A percentile compares a stretch with the other conserved stretches of the same genome.
phyloP scores from a whole-genome alignment of 169 alveolate genomes.

The Cyclospora cayetanensis region DNA sequence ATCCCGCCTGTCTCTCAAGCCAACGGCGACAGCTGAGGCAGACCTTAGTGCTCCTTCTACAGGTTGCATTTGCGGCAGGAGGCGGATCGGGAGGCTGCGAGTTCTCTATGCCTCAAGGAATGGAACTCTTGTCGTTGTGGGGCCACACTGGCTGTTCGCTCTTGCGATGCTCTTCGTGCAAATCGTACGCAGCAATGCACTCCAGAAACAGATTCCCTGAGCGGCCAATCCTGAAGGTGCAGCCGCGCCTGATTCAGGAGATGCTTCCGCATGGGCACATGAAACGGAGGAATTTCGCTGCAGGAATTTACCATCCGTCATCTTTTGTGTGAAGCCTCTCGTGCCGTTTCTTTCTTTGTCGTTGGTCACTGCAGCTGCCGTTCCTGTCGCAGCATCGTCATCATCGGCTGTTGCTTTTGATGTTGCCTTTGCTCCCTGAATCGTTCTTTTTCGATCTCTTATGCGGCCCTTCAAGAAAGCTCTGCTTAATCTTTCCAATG shows the following conservation, averaged over 20 bases:
- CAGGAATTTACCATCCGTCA: too few species aligned
- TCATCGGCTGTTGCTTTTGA: background rate
- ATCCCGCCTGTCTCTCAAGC: too few species aligned
- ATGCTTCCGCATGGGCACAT: too few species aligned
- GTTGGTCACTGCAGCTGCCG: background rate
- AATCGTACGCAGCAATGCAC: background rate
- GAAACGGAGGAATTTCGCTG: too few species aligned
- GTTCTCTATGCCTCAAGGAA: background rate
- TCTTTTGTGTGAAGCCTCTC: too few species aligned
- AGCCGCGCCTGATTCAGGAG: too few species aligned
- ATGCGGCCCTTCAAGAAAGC: too few species aligned
- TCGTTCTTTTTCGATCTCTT: too few species aligned
- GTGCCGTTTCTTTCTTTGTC: background rate
- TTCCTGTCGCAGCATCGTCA: background rate
- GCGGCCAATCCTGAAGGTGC: too few species aligned
- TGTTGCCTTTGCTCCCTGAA: background rate
- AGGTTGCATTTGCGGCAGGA: background rate
- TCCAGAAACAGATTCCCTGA: too few species aligned
- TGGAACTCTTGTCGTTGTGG: background rate
- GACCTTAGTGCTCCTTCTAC: too few species aligned
- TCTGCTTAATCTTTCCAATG: background rate
- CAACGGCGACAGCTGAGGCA: too few species aligned
- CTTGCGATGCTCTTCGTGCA: background rate
- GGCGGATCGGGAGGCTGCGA: background rate
- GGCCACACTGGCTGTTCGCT: conserved; percentile 56